Conservation (phyloP, 345 rosid species). For the Eucalyptus rudis region DNA sequence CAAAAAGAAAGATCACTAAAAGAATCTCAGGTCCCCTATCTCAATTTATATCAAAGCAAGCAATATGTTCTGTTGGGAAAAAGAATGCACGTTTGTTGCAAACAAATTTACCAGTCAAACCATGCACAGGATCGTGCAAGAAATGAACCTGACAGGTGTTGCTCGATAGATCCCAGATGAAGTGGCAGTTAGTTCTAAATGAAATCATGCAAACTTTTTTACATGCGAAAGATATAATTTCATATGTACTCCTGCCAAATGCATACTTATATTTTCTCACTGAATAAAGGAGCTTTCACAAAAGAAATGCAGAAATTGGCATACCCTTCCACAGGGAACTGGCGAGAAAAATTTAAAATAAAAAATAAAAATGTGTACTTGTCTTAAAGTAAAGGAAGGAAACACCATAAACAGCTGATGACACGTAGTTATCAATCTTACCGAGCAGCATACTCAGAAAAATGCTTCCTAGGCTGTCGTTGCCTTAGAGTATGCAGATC, state of each 20-base stretch:
- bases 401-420: not conserved
- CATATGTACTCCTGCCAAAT: not conserved
- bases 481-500: conserved; percentile 94
- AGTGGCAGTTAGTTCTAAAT: not conserved
- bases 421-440: conserved; percentile 3
- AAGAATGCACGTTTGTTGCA: not conserved
- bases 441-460: conserved; percentile 98
- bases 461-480: conserved; percentile 93
- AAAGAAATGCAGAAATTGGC: not conserved
- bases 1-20: not conserved
- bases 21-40: not conserved
- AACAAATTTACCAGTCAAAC: not conserved
- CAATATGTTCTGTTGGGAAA: not conserved
- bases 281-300: not conserved
- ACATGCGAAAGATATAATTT: not conserved
- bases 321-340: not conserved
- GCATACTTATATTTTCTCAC: not conserved
- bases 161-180: not conserved
- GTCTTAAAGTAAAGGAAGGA: not conserved
- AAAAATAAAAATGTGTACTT: not conserved
- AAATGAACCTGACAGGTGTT: not conserved
- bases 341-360: not conserved
- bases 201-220: not conserved
- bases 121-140: not conserved
- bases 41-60: not conserved